Conservation (phyloP, 768 basidiomycete genomes). For the Tulasnella sp. region DNA sequence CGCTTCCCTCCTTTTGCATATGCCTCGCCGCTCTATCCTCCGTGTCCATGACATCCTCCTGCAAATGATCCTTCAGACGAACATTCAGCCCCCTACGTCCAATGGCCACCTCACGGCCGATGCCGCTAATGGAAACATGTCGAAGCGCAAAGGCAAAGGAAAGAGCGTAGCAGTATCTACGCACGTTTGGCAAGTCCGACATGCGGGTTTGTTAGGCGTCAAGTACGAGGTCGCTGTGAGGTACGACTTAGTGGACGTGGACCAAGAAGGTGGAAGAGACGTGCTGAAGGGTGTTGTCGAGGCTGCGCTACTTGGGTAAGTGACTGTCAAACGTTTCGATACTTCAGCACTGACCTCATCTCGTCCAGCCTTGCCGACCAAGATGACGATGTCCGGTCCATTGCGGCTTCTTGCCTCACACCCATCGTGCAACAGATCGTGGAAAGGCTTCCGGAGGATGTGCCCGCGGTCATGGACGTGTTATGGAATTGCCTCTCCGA, state of each 20-base stretch:
- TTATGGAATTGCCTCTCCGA: conserved; percentile 84
- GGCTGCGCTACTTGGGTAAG: conserved; percentile 83
- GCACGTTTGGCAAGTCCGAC: conserved; percentile 84
- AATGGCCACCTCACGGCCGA: neutral
- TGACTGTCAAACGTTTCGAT: neutral
- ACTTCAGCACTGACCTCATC: neutral
- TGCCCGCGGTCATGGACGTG: conserved; percentile 65
- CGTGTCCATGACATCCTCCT: conserved; percentile 76
- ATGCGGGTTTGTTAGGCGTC: conserved; percentile 93
- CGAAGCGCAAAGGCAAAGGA: conserved; percentile 15
- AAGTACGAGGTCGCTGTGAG: conserved; percentile 97
- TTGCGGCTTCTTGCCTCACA: conserved; percentile 82
- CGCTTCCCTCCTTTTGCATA: conserved; percentile 76
- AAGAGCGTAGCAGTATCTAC: conserved; percentile 31
- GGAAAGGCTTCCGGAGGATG: conserved; percentile 53
- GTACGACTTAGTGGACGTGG: conserved; percentile 59
- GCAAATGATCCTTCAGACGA: conserved; percentile 81
- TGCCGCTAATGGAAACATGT: neutral
- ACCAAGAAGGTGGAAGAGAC: conserved; percentile 34
- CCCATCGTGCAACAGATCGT: conserved; percentile 83
- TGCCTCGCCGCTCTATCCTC: conserved; percentile 67
- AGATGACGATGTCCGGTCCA: conserved; percentile 94
- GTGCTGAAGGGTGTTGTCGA: conserved; percentile 76
- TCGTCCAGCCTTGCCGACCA: conserved; percentile 61
- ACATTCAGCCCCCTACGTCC: neutral